Evolutionary conservation across 2,329 filamentous ascomycete species (phyloP), one percentile per base, ranked within the genome.

Genomic region (Claviceps digitariae): DNA sequence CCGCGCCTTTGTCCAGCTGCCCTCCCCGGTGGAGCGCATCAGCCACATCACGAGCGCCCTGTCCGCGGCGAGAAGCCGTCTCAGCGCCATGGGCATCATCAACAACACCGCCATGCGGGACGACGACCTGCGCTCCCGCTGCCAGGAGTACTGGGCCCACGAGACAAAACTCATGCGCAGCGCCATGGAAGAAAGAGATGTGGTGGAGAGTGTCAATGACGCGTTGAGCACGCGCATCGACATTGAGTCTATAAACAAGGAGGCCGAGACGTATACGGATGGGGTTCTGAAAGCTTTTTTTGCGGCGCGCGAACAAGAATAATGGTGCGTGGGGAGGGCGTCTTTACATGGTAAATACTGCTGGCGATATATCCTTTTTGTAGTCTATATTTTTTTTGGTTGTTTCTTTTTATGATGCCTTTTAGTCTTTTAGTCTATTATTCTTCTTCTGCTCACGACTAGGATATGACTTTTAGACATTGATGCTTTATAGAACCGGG

Each of bases 41-140:
- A 83, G 88, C 59, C 62, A 67, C 1, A 71, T 74, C 1, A 76
- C 79, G 50, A 72, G 77, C 49, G 67, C 72, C 3, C 67, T 95
- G 49, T 77, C 81, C 45, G 69, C 69, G 5, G 74, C 79, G 13
- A 78, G 82, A 64, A 77, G 79, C 52, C 89, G 84, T 66, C 66
- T 95, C 56, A 82, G 79, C 59, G 87, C 86, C 0, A 71, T 87
- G 40, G 86, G 82, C 8, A 82, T 95, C 54, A 72, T 95, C 47
- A 81, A 85, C 65, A 96, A 96, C 71, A 87, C 88, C 2, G 78
- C 87, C 17, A 74, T 85, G 54, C 73, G 90, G 53, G 87, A 96
- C 68, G 76, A 80, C 57, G 78, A 77, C 45, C 70, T 96, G 66
- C 80, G 90, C 55, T 74, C 69, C 2, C 77, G 78, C 54, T 77